Base-by-base conservation (phyloP, 2,329 filamentous ascomycete genomes). In the Fusarium dlaminii region DNA sequence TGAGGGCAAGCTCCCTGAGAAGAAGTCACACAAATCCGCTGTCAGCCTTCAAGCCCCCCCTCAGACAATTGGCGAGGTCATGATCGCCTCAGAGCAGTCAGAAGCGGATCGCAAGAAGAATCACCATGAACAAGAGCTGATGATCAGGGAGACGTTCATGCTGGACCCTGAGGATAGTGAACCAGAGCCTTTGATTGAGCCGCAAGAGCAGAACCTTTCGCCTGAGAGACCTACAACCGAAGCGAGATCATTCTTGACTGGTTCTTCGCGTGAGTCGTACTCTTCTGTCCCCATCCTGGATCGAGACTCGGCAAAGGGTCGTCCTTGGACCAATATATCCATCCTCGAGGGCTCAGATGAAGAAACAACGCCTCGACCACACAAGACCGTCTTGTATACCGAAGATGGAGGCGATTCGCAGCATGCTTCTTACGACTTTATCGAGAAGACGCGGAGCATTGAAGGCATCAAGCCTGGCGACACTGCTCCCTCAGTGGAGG, bases 281-380 rank as follows among this genome's bases (percentile, higher is more conserved):
- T 92, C 90, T 43, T 95, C 93, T 1, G 90, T 92, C 39, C 94
- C 94, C 8, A 86, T 96, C 13, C 87, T 97, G 18, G 92, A 96
- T 69, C 89, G 93, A 56, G 93, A 88, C 7, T 79, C 86, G 1
- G 87, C 90, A 46, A 87, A 90, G 70, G 86, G 81, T 3, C 81
- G 79, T 12, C 84, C 87, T 66, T 91, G 89, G 90, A 86, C 86
- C 15, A 82, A 89, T 43, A 86, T 83, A 46, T 91, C 90, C 0
- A 80, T 91, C 34, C 82, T 90, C 9, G 84, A 86, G 59, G 87
- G 82, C 1, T 83, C 86, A 4, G 88, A 87, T 27, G 83, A 84
- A 8, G 80, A 81, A 22, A 73, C 73, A 7, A 79, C 79, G 4
- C 70, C 76, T 22, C 76, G 69, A 12, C 74, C 75, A 20, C 67